A percentile compares a stretch with the other conserved stretches of the same genome.
phyloP scores from a whole-genome alignment of 2,329 filamentous ascomycete species.

The Cadophora sp. region DNA sequence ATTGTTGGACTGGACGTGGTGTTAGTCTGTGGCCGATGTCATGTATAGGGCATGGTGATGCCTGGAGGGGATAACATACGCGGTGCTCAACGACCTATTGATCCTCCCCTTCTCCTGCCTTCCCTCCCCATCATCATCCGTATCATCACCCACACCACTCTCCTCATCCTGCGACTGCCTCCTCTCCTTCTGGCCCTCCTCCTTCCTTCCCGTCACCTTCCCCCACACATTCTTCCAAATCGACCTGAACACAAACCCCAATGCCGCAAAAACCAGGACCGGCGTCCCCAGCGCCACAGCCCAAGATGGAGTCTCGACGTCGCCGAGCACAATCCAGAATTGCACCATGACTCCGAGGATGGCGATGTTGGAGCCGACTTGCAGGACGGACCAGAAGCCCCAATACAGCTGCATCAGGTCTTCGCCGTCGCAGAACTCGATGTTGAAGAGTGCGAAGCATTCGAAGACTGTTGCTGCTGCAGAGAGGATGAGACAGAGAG shows the following conservation, averaged over 20 bases:
- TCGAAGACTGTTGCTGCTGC: constrained; percentile 58
- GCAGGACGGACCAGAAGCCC: constrained; percentile 66
- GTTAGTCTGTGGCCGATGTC: neutral
- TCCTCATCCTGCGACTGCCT: constrained; percentile 12
- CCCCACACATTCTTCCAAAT: constrained; percentile 26
- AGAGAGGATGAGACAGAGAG: constrained; percentile 53
- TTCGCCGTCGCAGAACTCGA: constrained; percentile 64
- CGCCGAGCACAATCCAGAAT: constrained; percentile 55
- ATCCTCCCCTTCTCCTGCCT: neutral
- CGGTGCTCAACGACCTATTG: constrained; percentile 23
- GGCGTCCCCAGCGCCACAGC: constrained; percentile 65
- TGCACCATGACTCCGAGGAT: constrained; percentile 63
- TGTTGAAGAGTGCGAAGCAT: constrained; percentile 50
- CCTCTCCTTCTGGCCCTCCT: constrained; percentile 1
- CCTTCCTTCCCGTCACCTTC: constrained; percentile 10
- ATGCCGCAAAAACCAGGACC: constrained; percentile 59
- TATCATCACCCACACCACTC: constrained; percentile 18
- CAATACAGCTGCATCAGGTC: constrained; percentile 65
- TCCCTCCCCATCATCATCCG: constrained; percentile 1
- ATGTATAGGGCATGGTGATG: neutral
- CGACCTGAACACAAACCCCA: constrained; percentile 48
- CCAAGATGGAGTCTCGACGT: constrained; percentile 63
- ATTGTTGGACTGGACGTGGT: constrained; percentile 19
- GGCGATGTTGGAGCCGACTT: constrained; percentile 63
- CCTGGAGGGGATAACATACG: constrained; percentile 11